Conservation (phyloP, 2,329 filamentous ascomycete species). For the Endoconidiophora laricicola region DNA sequence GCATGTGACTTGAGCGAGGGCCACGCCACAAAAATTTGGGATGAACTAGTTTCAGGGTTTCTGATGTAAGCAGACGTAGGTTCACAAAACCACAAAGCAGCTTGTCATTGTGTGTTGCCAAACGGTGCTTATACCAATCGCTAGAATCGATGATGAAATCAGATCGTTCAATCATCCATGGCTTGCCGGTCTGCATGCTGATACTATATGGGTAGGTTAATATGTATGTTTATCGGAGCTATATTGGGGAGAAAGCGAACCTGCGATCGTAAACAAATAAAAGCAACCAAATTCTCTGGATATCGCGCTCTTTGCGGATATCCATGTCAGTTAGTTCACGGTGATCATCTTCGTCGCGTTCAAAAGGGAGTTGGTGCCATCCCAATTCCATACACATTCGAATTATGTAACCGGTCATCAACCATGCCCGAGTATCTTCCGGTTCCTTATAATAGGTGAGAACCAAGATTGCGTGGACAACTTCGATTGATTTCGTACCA, state of each 20-base stretch:
- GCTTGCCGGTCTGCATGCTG: constrained; percentile 25
- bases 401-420: constrained; percentile 24
- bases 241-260: constrained; percentile 15
- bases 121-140: constrained; percentile 20
- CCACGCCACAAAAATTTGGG: constrained; percentile 14
- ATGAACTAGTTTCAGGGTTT: constrained; percentile 15
- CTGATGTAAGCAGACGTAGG: constrained; percentile 22
- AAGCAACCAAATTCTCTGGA: constrained; percentile 23
- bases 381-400: constrained; percentile 25
- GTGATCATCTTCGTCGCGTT: constrained; percentile 1
- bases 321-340: constrained; percentile 11
- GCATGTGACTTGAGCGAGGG: constrained; percentile 13
- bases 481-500: constrained; percentile 23
- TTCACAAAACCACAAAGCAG: constrained; percentile 23
- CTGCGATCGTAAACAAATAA: constrained; percentile 25
- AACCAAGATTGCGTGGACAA: constrained; percentile 23
- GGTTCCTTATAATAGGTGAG: constrained; percentile 28
- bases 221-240: not conserved
- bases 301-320: constrained; percentile 19
- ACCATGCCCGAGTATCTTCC: constrained; percentile 24
- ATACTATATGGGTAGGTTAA: constrained; percentile 17
- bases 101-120: constrained; percentile 20
- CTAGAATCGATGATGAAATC: constrained; percentile 22
- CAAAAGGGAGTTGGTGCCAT: constrained; percentile 19
- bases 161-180: constrained; percentile 26